Conservation (phyloP, 164 flowering plant genomes). For the Dillenia suffruticosa region DNA sequence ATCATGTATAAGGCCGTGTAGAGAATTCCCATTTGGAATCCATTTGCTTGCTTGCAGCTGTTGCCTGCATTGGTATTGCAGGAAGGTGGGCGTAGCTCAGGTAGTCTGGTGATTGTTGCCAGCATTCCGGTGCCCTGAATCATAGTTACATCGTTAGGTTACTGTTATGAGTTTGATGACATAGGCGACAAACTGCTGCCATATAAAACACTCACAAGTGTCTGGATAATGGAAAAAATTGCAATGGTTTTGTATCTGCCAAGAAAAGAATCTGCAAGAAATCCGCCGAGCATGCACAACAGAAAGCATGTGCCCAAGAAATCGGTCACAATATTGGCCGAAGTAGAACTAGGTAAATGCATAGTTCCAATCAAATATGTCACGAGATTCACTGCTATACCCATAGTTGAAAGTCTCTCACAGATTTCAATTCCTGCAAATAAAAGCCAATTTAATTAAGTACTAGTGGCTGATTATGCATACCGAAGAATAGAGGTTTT, state of each 20-base stretch:
- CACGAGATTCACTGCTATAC: conserved; percentile 91
- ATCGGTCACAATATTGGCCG: conserved; percentile 84
- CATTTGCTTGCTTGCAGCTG: conserved; percentile 50
- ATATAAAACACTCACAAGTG: conserved; percentile 33
- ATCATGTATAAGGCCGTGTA: conserved; percentile 64
- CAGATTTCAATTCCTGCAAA: conserved; percentile 62
- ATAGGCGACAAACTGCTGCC: neutral
- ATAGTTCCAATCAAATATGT: conserved; percentile 74
- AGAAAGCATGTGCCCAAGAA: conserved; percentile 87
- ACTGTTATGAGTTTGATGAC: neutral
- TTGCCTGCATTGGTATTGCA: conserved; percentile 22
- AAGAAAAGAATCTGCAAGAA: conserved; percentile 82
- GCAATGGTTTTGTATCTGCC: conserved; percentile 79
- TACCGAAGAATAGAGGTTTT: too few relatives aligned
- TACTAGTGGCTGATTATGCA: too few relatives aligned
- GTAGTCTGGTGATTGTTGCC: conserved; percentile 51
- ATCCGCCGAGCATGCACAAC: conserved; percentile 83
- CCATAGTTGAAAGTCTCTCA: conserved; percentile 92
- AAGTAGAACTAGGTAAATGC: conserved; percentile 75
- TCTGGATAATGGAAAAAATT: conserved; percentile 55
- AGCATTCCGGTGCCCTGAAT: conserved; percentile 64
- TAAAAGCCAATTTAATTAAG: neutral
- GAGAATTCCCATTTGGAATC: conserved; percentile 66
- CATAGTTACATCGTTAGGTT: neutral
- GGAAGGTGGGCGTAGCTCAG: conserved; percentile 68